phyloP scores from a whole-genome alignment of 1,284 basidiomycete genomes.

The Malassezia equina region DNA sequence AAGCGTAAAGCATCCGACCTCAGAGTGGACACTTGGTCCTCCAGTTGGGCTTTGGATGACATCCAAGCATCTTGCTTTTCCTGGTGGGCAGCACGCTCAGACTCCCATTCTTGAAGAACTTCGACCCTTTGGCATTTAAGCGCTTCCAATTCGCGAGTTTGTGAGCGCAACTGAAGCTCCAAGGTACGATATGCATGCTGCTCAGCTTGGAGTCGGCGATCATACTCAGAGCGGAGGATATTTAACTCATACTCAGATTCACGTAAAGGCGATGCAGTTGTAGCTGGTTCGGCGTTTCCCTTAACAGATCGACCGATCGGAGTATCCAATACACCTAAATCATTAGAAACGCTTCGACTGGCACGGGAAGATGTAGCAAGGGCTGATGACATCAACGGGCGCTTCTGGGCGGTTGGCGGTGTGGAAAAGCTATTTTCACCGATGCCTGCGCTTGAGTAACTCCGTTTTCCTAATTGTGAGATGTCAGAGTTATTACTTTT shows the following conservation, averaged over 20 bases:
- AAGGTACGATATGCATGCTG: conserved; percentile 29
- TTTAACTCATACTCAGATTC: conserved; percentile 24
- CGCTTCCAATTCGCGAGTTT: conserved; percentile 33
- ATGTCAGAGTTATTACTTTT: not conserved
- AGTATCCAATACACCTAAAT: conserved; percentile 16
- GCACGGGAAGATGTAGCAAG: conserved; percentile 22
- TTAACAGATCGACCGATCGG: conserved; percentile 18
- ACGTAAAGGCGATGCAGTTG: not conserved
- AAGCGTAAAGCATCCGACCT: conserved; percentile 22
- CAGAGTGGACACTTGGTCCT: conserved; percentile 23
- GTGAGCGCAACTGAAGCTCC: conserved; percentile 27
- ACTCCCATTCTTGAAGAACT: conserved; percentile 36
- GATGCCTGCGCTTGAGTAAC: conserved; percentile 1
- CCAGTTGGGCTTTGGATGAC: conserved; percentile 12
- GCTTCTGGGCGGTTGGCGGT: conserved; percentile 15
- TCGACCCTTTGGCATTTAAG: conserved; percentile 35
- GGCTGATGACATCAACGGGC: conserved; percentile 19
- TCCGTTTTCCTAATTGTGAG: conserved; percentile 8
- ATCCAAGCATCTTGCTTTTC: conserved; percentile 23
- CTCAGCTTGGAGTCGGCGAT: conserved; percentile 29
- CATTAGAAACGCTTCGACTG: conserved; percentile 10
- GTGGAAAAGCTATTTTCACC: conserved; percentile 8
- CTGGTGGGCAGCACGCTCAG: conserved; percentile 20
- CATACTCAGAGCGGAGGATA: conserved; percentile 29
- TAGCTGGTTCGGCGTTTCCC: not conserved